Conservation (phyloP, 768 basidiomycete species). For the Russula abietina region DNA sequence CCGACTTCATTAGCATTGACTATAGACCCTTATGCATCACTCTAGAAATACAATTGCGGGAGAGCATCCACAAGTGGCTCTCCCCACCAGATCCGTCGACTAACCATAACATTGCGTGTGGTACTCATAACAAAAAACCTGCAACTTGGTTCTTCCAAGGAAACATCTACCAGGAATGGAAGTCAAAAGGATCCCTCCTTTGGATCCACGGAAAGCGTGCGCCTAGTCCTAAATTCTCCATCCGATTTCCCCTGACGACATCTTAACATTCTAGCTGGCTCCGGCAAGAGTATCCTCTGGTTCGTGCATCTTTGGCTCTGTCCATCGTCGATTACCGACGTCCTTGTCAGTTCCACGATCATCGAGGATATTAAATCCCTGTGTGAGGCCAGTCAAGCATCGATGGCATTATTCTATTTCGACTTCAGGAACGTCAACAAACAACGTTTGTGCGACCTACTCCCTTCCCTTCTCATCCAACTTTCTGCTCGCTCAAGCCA, state of each 20-base stretch:
- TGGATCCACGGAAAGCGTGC: constrained; percentile 1
- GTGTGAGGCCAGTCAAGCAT: background rate
- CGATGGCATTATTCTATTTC: background rate
- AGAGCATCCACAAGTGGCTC: background rate
- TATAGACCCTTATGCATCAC: background rate
- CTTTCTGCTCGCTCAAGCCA: background rate
- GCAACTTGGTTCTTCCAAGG: background rate
- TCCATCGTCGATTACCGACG: background rate
- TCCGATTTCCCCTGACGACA: background rate
- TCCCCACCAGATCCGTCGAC: background rate
- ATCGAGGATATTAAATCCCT: background rate
- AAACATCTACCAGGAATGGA: background rate
- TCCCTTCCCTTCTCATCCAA: background rate
- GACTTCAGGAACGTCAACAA: background rate
- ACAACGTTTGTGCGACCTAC: background rate
- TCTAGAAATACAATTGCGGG: background rate
- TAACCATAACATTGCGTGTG: background rate
- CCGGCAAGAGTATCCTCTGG: background rate
- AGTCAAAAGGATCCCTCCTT: background rate
- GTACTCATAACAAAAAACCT: background rate
- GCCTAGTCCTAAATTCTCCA: background rate
- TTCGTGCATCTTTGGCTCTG: background rate
- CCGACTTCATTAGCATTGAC: background rate
- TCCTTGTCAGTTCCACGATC: background rate
- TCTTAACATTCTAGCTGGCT: background rate